Evolutionary conservation across 2,329 filamentous ascomycete genomes (phyloP).

Genomic region (Scorias spongiosa): DNA sequence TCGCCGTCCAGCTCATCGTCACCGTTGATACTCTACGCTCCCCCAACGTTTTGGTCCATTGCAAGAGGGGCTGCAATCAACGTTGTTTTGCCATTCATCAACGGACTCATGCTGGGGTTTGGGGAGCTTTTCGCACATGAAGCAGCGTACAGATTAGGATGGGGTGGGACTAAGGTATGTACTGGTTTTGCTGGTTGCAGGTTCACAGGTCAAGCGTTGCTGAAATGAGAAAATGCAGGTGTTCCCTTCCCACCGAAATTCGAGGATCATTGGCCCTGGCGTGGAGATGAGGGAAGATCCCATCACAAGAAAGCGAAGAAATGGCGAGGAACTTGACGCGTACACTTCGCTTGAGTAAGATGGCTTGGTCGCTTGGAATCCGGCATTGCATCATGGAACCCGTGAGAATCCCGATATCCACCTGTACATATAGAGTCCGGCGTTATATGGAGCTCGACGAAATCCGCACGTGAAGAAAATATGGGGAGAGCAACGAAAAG

Average conservation of each 20-base stretch:
- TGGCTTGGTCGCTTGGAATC: background rate
- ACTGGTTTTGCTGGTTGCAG: background rate
- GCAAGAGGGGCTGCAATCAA: slow-evolving; percentile 87
- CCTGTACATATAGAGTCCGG: too few relatives aligned
- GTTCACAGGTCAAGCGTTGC: background rate
- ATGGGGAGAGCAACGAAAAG: too few relatives aligned
- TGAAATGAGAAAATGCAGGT: slow-evolving; percentile 26
- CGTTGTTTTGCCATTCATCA: slow-evolving; percentile 85
- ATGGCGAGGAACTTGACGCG: slow-evolving; percentile 43
- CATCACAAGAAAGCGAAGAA: slow-evolving; percentile 37
- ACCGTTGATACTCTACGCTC: slow-evolving; percentile 71
- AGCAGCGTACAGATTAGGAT: slow-evolving; percentile 80
- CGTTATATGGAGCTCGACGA: too few relatives aligned
- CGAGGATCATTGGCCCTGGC: slow-evolving; percentile 58
- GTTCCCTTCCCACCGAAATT: slow-evolving; percentile 45
- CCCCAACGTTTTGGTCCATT: slow-evolving; percentile 74
- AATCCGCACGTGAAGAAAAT: too few relatives aligned
- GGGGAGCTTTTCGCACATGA: slow-evolving; percentile 95
- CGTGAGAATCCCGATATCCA: too few relatives aligned
- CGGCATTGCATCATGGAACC: background rate
- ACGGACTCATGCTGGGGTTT: slow-evolving; percentile 96
- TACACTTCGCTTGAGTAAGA: slow-evolving; percentile 52
- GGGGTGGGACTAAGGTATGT: slow-evolving; percentile 81
- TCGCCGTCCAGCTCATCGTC: slow-evolving; percentile 48
- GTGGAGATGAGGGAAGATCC: slow-evolving; percentile 63